These are phyloP conservation scores for Fusarium bactridioides DNA, from an alignment of 2,329 filamentous ascomycete species.

Conservation along the genomic window DNA sequence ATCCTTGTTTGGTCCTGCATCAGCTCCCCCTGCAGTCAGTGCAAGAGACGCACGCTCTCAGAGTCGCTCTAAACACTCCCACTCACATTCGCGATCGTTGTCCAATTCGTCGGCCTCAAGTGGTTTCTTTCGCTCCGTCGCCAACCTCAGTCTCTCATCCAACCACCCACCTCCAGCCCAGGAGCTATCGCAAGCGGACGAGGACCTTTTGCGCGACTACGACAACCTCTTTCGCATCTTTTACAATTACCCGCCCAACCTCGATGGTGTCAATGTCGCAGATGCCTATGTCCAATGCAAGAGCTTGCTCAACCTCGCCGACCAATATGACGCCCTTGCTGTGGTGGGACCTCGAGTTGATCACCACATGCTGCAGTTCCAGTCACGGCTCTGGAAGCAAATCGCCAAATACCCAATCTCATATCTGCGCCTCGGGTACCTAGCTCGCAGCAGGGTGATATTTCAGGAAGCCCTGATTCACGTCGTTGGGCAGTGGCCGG, in stretches of 20 bases:
- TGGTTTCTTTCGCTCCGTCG: conserved; percentile 85
- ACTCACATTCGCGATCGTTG: conserved; percentile 57
- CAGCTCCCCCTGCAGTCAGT: conserved; percentile 31
- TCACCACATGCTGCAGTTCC: conserved; percentile 92
- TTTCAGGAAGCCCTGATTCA: conserved; percentile 91
- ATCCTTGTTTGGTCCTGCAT: conserved; percentile 46
- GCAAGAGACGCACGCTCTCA: conserved; percentile 57
- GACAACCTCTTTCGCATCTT: conserved; percentile 96
- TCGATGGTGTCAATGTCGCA: conserved; percentile 89
- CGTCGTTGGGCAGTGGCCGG: conserved; percentile 93
- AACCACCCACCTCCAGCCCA: conserved; percentile 53
- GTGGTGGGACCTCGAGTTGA: conserved; percentile 91
- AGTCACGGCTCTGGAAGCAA: conserved; percentile 90
- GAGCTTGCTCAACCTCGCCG: conserved; percentile 84
- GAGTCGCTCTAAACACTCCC: conserved; percentile 34
- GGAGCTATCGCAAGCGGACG: conserved; percentile 65
- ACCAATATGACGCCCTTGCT: conserved; percentile 89
- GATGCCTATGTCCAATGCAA: conserved; percentile 95
- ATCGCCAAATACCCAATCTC: conserved; percentile 95
- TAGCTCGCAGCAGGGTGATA: conserved; percentile 83
- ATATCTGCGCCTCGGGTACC: conserved; percentile 88
- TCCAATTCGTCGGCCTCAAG: conserved; percentile 53
- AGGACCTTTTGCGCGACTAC: conserved; percentile 88
- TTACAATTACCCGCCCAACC: conserved; percentile 86
- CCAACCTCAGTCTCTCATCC: conserved; percentile 70